These are phyloP conservation scores for Pyricularia pennisetigena DNA, from an alignment of 2,329 filamentous ascomycete genomes.

Conservation along the genomic window DNA sequence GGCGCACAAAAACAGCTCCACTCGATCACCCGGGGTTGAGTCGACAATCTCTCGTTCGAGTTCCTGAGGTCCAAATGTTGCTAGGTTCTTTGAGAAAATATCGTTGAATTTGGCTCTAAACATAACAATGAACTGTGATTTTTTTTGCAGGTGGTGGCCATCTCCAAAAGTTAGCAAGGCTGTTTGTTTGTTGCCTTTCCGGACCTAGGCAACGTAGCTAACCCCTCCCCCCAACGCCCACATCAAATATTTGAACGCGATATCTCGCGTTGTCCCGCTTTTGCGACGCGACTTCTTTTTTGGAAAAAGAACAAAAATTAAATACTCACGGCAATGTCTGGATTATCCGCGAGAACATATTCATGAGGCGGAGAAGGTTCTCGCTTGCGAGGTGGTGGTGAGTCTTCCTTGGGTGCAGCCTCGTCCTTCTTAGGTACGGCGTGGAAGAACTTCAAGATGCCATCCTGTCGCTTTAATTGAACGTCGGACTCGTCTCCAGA, in stretches of 20 bases:
- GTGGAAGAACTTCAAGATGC: conserved; percentile 60
- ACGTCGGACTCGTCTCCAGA: conserved; percentile 44
- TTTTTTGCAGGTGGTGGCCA: neutral
- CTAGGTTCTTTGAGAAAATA: conserved; percentile 75
- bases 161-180: neutral
- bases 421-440: conserved; percentile 37
- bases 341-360: conserved; percentile 80
- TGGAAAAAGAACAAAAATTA: conserved; percentile 14
- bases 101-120: conserved; percentile 91
- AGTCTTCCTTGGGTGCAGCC: conserved; percentile 41
- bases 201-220: conserved; percentile 3
- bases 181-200: neutral
- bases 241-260: conserved; percentile 31
- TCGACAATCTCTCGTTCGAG: conserved; percentile 80
- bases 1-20: conserved; percentile 83
- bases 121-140: conserved; percentile 84
- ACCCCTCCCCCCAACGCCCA: conserved; percentile 16
- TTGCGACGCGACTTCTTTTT: conserved; percentile 24
- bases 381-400: conserved; percentile 65
- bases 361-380: conserved; percentile 85
- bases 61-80: conserved; percentile 91
- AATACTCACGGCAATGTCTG: conserved; percentile 77
- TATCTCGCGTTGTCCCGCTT: conserved; percentile 36
- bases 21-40: conserved; percentile 67
- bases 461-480: conserved; percentile 39